Percentiles rank a stretch among this genome's conserved stretches.
phyloP scores from a whole-genome alignment of 257 asterid species.

The Solanum commersonii region DNA sequence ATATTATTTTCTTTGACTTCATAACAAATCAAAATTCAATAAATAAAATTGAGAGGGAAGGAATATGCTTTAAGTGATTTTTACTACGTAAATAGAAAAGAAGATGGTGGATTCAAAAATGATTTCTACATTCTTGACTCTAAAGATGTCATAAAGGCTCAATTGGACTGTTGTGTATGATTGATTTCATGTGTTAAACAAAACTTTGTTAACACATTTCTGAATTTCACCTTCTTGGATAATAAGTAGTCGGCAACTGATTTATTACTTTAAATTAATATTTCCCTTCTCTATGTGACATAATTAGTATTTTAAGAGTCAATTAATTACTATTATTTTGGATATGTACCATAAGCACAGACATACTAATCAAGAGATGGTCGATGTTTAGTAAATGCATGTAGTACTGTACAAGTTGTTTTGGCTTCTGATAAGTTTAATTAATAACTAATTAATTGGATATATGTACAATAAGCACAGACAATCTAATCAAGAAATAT shows the following conservation, averaged over 20 bases:
- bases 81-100: not conserved
- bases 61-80: not conserved
- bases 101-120: not conserved
- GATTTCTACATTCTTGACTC: not conserved
- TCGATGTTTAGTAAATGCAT: no score
- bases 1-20: not conserved
- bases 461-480: not conserved
- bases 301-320: not conserved
- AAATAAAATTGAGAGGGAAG: not conserved
- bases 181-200: not conserved
- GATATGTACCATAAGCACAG: not conserved
- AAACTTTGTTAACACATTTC: not conserved
- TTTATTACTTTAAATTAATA: not conserved
- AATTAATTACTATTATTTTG: no score
- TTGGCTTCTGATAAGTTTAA: no score
- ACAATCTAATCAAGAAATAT: not conserved
- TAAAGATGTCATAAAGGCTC: not conserved
- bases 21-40: no score
- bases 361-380: not conserved
- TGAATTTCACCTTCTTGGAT: not conserved
- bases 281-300: not conserved
- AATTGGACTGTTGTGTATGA: not conserved
- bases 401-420: no score
- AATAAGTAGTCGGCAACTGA: not conserved
- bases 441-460: not conserved